Percentiles rank a stretch among this genome's conserved stretches.
Evolutionary conservation across 106 monocot genomes (phyloP).

Genomic region (Dendrobium catenatum): DNA sequence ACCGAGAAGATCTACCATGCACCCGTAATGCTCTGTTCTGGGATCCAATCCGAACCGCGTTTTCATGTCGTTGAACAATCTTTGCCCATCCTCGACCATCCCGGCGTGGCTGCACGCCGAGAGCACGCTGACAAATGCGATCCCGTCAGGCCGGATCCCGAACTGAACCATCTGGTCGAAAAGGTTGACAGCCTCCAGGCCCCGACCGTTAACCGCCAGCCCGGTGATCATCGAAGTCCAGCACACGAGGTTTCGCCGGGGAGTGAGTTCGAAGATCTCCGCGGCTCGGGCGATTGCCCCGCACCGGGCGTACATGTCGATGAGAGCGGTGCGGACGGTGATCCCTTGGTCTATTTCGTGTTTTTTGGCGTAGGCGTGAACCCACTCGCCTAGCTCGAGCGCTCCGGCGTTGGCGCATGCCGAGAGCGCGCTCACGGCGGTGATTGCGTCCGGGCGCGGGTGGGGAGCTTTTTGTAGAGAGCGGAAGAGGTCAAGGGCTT

Average conservation of each 20-base stretch:
- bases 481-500: conserved; percentile 29
- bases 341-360: conserved; percentile 14
- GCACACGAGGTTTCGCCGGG: conserved; percentile 26
- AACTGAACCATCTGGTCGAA: conserved; percentile 15
- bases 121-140: conserved; percentile 29
- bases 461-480: conserved; percentile 23
- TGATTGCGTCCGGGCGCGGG: conserved; percentile 47
- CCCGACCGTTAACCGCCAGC: conserved; percentile 23
- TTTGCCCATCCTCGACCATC: conserved; percentile 26
- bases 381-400: conserved; percentile 33
- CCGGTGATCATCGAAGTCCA: conserved; percentile 71
- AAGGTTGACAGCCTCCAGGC: conserved; percentile 18
- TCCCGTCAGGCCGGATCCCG: conserved; percentile 25
- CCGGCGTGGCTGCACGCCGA: conserved; percentile 36
- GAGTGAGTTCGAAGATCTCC: conserved; percentile 34
- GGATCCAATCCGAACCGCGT: conserved; percentile 14
- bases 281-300: conserved; percentile 32
- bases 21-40: conserved; percentile 33
- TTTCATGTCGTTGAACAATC: conserved; percentile 19
- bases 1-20: conserved; percentile 27
- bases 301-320: conserved; percentile 57
- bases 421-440: conserved; percentile 39
- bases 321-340: conserved; percentile 51
- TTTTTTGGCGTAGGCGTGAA: conserved; percentile 21
- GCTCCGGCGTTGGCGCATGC: conserved; percentile 52